Base-by-base conservation (phyloP, 2,329 filamentous ascomycete species). In the Microdochium paspali region DNA sequence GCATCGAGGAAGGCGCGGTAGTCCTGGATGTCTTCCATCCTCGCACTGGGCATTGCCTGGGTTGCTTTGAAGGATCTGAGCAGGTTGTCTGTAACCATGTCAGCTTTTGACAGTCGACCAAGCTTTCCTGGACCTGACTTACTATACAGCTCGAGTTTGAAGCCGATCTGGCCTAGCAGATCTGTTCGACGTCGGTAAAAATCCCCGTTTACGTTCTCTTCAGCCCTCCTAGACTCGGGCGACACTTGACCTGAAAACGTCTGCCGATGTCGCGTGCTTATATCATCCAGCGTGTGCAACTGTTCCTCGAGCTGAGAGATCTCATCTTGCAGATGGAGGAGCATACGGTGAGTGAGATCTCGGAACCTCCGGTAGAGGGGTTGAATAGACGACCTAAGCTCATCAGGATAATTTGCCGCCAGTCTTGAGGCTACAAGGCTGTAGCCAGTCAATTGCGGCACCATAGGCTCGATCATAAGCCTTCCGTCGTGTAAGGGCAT, bases 351-450 rank as follows among this genome's bases (percentile, higher is more conserved):
- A 56, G 93, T 90, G 18, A 95, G 68, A 10, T 80, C 76, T 60
- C 87, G 84, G 58, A 96, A 96, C 48, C 84, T 84, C 40, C 90
- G 80, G 62, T 95, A 95, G 49, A 95, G 76, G 1, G 88, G 87
- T 43, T 55, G 53, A 24, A 61, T 52, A 26, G 47, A 32, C n/a
- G 46, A 51, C 18, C 48, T 53, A 12, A 25, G 1, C 54, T 58
- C 44, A 54, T 58, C 48, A 9, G 55, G 46, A 5, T 58, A 57
- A 2, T 63, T 54, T 52, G 55, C 53, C 5, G 73, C 69, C 4
- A 86, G 60, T 44, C 71, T 73, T 2, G 75, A 70, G 1, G 83
- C 80, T 10, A 87, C 62, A 2, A 80, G 67, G 53, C 85, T 79
- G 55, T 87, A 86, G 0, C 82, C 82, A 2, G 73, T 73, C 31